These are phyloP conservation scores for Saccharomyces hybrid DNA, from an alignment of 1,139 yeast genomes.

Conservation along the genomic window DNA sequence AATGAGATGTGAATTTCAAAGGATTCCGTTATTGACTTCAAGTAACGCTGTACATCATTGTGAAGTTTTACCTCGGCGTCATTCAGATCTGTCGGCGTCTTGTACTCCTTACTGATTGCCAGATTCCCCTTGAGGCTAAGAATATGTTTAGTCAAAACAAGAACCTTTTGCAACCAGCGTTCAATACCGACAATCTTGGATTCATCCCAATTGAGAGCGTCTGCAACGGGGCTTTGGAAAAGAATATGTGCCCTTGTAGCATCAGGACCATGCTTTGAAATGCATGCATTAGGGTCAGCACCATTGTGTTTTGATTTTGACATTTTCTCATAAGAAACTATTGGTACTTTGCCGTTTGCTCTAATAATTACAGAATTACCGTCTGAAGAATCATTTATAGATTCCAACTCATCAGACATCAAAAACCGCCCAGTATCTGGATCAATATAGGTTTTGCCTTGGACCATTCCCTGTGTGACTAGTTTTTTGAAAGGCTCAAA, in stretches of 20 bases:
- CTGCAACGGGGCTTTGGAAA: slow-evolving; percentile 87
- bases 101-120: slow-evolving; percentile 10
- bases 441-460: slow-evolving; percentile 73
- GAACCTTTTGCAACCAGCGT: slow-evolving; percentile 70
- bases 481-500: slow-evolving; percentile 78
- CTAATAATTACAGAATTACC: slow-evolving; percentile 37
- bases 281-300: slow-evolving; percentile 78
- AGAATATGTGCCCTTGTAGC: slow-evolving; percentile 88
- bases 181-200: slow-evolving; percentile 76
- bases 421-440: slow-evolving; percentile 68
- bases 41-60: slow-evolving; percentile 46
- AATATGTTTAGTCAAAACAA: slow-evolving; percentile 34
- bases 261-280: slow-evolving; percentile 80
- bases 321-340: slow-evolving; percentile 76
- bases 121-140: slow-evolving; percentile 6
- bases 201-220: slow-evolving; percentile 84
- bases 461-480: slow-evolving; percentile 97
- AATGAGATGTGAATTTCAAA: slow-evolving; percentile 53
- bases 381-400: slow-evolving; percentile 30
- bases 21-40: slow-evolving; percentile 48
- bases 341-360: slow-evolving; percentile 45
- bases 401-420: slow-evolving; percentile 64
- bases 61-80: slow-evolving; percentile 47
- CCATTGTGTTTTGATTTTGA: slow-evolving; percentile 93
- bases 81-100: slow-evolving; percentile 26